Evolutionary conservation across 345 rosid genomes (phyloP).

Genomic region (Mercurialis annua): DNA sequence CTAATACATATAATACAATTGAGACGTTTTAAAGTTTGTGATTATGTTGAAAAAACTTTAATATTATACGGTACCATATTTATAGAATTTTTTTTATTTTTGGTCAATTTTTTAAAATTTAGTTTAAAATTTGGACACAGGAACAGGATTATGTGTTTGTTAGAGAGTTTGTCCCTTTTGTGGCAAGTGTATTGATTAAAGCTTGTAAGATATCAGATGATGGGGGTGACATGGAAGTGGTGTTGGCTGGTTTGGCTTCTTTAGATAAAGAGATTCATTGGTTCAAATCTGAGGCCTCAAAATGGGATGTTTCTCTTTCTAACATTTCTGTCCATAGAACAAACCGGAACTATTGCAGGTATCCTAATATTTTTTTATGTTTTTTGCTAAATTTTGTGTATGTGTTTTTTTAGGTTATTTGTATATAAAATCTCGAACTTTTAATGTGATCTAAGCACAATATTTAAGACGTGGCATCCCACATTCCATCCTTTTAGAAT

Average conservation of each 20-base stretch:
- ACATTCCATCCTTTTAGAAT: too few species aligned
- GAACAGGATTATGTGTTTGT: constrained; percentile 85
- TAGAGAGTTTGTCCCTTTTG: constrained; percentile 63
- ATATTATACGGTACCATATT: neutral
- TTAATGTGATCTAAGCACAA: too few species aligned
- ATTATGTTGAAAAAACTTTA: too few species aligned
- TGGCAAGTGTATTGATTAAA: constrained; percentile 65
- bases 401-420: too few species aligned
- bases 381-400: too few species aligned
- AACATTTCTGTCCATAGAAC: constrained; percentile 42
- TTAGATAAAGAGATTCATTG: constrained; percentile 67
- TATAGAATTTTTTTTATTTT: neutral
- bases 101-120: neutral
- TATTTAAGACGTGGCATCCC: too few species aligned
- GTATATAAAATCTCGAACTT: too few species aligned
- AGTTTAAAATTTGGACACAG: constrained; percentile 38
- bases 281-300: constrained; percentile 75
- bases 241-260: constrained; percentile 61
- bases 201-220: constrained; percentile 60
- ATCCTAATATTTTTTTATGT: neutral
- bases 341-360: constrained; percentile 68
- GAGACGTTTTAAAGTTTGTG: too few species aligned
- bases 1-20: too few species aligned
- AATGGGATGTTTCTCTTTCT: constrained; percentile 63
- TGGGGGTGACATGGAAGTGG: constrained; percentile 57